Evolutionary conservation across 495 filamentous ascomycete species (phyloP).

Genomic region (Astrocystis sublimbata): DNA sequence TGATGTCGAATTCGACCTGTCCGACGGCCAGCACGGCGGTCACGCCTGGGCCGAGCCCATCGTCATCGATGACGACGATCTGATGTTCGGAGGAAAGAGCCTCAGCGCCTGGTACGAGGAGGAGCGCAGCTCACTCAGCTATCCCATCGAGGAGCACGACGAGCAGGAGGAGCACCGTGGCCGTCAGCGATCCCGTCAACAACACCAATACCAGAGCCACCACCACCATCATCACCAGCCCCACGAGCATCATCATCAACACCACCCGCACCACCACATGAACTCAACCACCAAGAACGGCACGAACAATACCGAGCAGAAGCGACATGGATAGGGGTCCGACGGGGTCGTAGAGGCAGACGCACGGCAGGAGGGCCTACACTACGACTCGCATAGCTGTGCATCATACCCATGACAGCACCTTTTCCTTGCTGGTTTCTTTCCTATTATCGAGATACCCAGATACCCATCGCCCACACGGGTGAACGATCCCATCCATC

Average conservation of each 20-base stretch:
- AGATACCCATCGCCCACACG: constrained; percentile 11
- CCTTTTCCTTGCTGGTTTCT: neutral
- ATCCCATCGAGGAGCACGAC: constrained; percentile 43
- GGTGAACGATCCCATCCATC: neutral
- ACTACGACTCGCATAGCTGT: too few relatives aligned
- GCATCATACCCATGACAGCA: too few relatives aligned
- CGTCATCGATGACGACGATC: constrained; percentile 57
- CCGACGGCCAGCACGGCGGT: constrained; percentile 39
- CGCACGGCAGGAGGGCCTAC: too few relatives aligned
- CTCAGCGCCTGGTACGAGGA: constrained; percentile 58
- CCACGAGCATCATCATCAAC: constrained; percentile 25
- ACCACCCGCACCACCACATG: constrained; percentile 28
- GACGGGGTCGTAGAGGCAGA: neutral
- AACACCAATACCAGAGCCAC: constrained; percentile 23
- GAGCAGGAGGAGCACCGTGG: constrained; percentile 39
- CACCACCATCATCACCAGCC: constrained; percentile 28
- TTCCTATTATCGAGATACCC: constrained; percentile 7
- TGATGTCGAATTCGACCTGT: constrained; percentile 36
- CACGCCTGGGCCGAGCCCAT: constrained; percentile 53
- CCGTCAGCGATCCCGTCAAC: constrained; percentile 41
- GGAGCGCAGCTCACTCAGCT: constrained; percentile 43
- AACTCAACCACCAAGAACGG: constrained; percentile 14
- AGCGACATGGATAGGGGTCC: constrained; percentile 18
- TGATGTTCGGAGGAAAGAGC: constrained; percentile 59
- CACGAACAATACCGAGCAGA: constrained; percentile 23